phyloP scores from a whole-genome alignment of 345 rosid genomes.

The Eucalyptus erythrocorys region DNA sequence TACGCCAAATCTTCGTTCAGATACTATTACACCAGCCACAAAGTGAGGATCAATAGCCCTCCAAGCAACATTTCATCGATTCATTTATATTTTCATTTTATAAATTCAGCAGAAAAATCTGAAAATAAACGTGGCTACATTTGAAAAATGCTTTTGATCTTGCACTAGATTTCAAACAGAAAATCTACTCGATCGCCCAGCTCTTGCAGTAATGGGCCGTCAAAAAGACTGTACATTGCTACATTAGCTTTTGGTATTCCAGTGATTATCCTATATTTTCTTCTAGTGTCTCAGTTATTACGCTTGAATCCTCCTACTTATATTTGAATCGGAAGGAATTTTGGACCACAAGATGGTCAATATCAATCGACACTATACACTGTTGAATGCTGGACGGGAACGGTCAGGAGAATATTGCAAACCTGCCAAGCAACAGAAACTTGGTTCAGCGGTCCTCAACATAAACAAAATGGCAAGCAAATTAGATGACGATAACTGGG shows the following conservation, averaged over 20 bases:
- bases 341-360: neutral
- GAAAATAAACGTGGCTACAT: neutral
- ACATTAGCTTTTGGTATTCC: neutral
- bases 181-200: neutral
- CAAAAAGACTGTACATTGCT: neutral
- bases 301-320: neutral
- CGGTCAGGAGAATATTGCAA: neutral
- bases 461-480: neutral
- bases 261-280: neutral
- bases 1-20: neutral
- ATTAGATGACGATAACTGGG: neutral
- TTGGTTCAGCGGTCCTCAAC: neutral
- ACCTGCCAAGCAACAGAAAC: neutral
- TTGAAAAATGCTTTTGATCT: neutral
- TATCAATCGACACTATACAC: neutral
- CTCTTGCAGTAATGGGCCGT: neutral
- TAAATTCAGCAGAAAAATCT: neutral
- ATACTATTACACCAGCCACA: neutral
- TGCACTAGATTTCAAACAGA: neutral
- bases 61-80: no score
- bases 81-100: no score
- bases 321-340: neutral
- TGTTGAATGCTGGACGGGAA: neutral
- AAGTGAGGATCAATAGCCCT: neutral
- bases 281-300: neutral